Conservation (phyloP, 148 eudicot species). For the Rhododendron henanense region DNA sequence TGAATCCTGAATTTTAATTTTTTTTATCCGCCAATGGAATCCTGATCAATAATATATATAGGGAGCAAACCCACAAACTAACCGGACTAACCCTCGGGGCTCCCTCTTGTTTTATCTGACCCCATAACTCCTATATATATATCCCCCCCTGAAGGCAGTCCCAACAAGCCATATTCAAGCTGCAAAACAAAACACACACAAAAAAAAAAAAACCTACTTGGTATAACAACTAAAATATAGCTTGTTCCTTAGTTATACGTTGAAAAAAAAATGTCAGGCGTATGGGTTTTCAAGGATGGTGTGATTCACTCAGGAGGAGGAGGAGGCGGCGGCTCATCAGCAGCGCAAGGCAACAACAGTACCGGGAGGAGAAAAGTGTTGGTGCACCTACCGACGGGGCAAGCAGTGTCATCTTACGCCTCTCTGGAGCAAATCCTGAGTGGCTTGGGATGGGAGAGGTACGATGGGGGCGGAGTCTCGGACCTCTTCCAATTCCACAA, state of each 20-base stretch:
- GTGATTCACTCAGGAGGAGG: constrained; percentile 27
- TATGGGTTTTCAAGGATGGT: constrained; percentile 47
- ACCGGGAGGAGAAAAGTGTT: constrained; percentile 26
- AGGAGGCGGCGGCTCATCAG: constrained; percentile 1
- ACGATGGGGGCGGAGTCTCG: constrained; percentile 32
- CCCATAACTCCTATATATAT: not conserved
- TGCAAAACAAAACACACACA: not conserved
- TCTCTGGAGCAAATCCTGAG: constrained; percentile 33
- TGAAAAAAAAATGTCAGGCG: constrained; percentile 34
- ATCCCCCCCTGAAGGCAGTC: not conserved
- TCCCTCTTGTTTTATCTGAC: constrained; percentile 14
- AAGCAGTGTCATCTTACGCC: constrained; percentile 38
- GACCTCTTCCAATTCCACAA: constrained; percentile 45
- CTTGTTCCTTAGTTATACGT: not conserved
- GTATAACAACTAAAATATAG: not conserved
- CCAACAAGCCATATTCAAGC: not conserved
- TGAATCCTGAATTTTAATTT: no score
- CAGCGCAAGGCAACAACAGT: not conserved
- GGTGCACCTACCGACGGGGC: constrained; percentile 40
- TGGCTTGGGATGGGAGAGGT: constrained; percentile 51
- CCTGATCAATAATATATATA: no score
- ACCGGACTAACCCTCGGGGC: no score
- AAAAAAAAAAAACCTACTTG: not conserved
- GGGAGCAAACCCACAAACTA: no score
- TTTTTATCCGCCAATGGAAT: no score